Base-by-base conservation (phyloP, 148 eudicot species). In the Rhododendron henanense region DNA sequence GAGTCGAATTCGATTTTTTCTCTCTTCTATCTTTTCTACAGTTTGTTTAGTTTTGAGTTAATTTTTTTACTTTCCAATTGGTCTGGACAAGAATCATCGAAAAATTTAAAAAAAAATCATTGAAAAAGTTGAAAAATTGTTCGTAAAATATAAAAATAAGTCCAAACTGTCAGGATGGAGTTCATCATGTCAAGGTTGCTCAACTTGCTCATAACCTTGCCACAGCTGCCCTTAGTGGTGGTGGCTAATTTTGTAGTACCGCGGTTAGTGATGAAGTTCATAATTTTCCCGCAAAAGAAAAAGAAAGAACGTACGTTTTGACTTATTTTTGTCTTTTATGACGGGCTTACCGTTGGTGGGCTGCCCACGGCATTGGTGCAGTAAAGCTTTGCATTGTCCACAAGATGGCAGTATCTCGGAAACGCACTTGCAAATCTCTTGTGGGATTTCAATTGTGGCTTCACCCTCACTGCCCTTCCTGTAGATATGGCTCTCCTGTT, bases 391-490 rank as follows among this genome's bases (percentile, higher is more conserved):
- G 98, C 99, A 86, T 94, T 92, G 44, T 96, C 99, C 31, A 96
- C 99, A 86, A 95, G 95, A 1, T 89, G 63, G 69, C 93, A 93
- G 69, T 96, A 96, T 28, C 73, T 84, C 18, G 90, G 85, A 81
- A 96, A 96, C 23, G 94, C 94, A 85, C 23, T 91, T 16, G 98
- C 99, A 82, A 96, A 96, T 86, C 93, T 93, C 90, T 95, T 93
- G 91, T 96, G 99, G 6, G 99, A 96, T 77, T 90, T 92, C 83
- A 96, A 67, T 69, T 96, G 99, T 88, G 98, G 90, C 69, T 93
- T 93, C 84, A 96, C 99, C 83, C 99, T 89, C 63, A 96, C 99
- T 48, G 99, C 99, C 86, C 99, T 94, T 75, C 93, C 90, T 7
- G 89, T 88, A 84, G 90, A 86, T 85, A 96, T 88, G 19, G 99